Conservation (phyloP, 305 asterid species). For the Fraxinus baroniana region DNA sequence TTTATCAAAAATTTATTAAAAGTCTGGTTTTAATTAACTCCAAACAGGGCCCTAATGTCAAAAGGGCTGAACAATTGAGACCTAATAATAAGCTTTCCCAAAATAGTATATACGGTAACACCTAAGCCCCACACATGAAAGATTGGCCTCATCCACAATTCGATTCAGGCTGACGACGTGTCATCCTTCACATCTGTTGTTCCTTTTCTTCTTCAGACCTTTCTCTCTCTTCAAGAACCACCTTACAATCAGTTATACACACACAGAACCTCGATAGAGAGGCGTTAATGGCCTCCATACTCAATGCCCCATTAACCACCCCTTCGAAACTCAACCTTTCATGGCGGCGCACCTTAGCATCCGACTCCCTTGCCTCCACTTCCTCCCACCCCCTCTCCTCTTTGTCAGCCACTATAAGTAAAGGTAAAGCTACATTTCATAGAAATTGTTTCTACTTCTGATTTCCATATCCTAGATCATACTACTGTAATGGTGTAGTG, state of each 20-base stretch:
- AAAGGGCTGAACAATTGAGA: no score
- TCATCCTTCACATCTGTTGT: slow-evolving; percentile 56
- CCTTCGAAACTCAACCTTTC: slow-evolving; percentile 43
- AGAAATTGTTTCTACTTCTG: neutral
- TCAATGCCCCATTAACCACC: slow-evolving; percentile 39
- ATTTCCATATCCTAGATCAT: neutral
- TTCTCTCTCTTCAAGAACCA: neutral
- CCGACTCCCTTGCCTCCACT: slow-evolving; percentile 34
- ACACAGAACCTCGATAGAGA: slow-evolving; percentile 6
- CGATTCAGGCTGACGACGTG: slow-evolving; percentile 44
- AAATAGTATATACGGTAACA: no score
- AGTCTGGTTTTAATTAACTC: no score
- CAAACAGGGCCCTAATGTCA: no score
- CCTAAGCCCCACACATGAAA: neutral
- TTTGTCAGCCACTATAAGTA: slow-evolving; percentile 19
- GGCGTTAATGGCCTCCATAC: slow-evolving; percentile 45
- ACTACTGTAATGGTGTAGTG: neutral
- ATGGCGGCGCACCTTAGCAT: slow-evolving; percentile 45
- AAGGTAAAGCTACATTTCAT: slow-evolving; percentile 31
- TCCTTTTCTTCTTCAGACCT: slow-evolving; percentile 6
- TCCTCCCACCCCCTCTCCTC: slow-evolving; percentile 24
- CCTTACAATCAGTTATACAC: neutral
- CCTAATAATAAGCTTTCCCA: no score
- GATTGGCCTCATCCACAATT: neutral
- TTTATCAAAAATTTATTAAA: no score